phyloP scores from a whole-genome alignment of 208 protist species.

The Zelonia costaricensis region DNA sequence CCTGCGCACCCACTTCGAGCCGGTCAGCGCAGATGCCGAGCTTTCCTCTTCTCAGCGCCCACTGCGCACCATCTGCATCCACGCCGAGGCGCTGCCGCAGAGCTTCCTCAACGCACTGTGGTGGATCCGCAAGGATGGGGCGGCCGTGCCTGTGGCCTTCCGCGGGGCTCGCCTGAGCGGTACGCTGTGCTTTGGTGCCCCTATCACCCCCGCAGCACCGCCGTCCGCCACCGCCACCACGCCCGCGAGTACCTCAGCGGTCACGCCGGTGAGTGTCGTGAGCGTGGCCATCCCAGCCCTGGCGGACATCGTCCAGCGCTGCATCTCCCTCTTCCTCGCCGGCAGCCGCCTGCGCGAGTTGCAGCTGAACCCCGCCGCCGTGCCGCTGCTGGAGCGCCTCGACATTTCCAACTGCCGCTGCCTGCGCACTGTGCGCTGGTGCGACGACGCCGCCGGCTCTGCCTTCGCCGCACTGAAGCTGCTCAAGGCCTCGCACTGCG shows the following conservation, averaged over 20 bases:
- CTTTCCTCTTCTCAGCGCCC: conserved; percentile 8
- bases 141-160: conserved; percentile 2
- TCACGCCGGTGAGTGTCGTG: background rate
- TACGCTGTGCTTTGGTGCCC: conserved; percentile 1
- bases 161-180: conserved; percentile 10
- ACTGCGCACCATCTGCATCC: conserved; percentile 16
- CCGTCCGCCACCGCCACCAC: background rate
- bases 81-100: background rate
- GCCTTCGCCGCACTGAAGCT: conserved; percentile 5
- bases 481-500: conserved; percentile 15
- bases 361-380: conserved; percentile 5
- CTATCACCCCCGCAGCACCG: too few relatives aligned
- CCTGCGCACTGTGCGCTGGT: conserved; percentile 7
- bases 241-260: background rate
- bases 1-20: conserved; percentile 7
- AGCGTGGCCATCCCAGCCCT: background rate
- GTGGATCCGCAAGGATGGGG: conserved; percentile 6
- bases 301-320: conserved; percentile 1
- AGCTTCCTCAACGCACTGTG: conserved; percentile 6
- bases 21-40: conserved; percentile 13
- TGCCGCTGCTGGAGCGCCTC: conserved; percentile 7
- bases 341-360: conserved; percentile 13
- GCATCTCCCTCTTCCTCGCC: conserved; percentile 7
- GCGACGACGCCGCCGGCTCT: background rate
- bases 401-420: conserved; percentile 19